Percentiles rank a stretch among this genome's conserved stretches.
Evolutionary conservation across 2,329 filamentous ascomycete species (phyloP).

Genomic region (Sporothrix phasma): DNA sequence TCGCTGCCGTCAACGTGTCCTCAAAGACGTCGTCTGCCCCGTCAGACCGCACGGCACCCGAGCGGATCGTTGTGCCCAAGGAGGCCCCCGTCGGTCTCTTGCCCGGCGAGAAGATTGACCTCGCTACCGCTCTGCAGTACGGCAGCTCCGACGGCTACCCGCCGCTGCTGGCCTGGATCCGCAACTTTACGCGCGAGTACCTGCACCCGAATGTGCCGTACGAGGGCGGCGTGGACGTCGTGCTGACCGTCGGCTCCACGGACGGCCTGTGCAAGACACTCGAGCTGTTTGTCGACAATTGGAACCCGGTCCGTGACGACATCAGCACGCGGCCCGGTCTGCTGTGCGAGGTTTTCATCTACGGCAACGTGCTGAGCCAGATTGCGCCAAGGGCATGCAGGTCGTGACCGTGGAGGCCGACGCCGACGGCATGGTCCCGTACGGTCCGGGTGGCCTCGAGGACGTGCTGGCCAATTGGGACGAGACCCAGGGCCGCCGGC

Average conservation of each 20-base stretch:
- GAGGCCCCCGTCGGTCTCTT: slow-evolving; percentile 40
- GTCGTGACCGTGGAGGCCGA: slow-evolving; percentile 68
- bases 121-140: slow-evolving; percentile 78
- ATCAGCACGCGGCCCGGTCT: slow-evolving; percentile 63
- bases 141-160: slow-evolving; percentile 74
- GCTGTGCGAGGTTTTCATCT: slow-evolving; percentile 70
- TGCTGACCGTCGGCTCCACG: slow-evolving; percentile 72
- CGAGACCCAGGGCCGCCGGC: slow-evolving; percentile 57
- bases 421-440: slow-evolving; percentile 64
- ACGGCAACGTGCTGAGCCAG: slow-evolving; percentile 64
- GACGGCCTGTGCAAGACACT: slow-evolving; percentile 76
- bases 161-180: slow-evolving; percentile 65
- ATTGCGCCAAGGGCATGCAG: slow-evolving; percentile 57
- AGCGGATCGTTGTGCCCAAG: slow-evolving; percentile 64
- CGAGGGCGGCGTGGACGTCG: slow-evolving; percentile 61
- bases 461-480: slow-evolving; percentile 82
- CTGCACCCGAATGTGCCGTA: slow-evolving; percentile 79
- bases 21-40: slow-evolving; percentile 18
- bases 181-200: slow-evolving; percentile 65
- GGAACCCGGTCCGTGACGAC: slow-evolving; percentile 56
- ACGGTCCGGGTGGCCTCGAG: slow-evolving; percentile 61
- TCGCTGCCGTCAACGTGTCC: slow-evolving; percentile 24
- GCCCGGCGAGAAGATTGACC: slow-evolving; percentile 61
- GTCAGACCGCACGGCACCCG: slow-evolving; percentile 24
- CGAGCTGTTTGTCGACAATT: slow-evolving; percentile 65